These are phyloP conservation scores for Solanum chiquidenum DNA, from an alignment of 257 asterid species.

Conservation along the genomic window DNA sequence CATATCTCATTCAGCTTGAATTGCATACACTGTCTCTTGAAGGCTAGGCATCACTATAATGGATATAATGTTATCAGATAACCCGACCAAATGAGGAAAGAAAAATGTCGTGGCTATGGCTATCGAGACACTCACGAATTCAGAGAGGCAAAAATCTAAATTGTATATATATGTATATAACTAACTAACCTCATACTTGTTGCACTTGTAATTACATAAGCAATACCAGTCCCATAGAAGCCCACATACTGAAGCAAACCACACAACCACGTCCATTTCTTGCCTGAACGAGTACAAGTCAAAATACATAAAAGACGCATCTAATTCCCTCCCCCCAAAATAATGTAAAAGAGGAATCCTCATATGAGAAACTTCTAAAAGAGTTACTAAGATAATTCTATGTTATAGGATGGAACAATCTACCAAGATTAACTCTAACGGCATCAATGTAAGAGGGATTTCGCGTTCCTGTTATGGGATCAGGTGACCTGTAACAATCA, in stretches of 20 bases:
- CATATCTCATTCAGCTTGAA: not conserved
- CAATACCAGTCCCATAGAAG: slow-evolving; percentile 13
- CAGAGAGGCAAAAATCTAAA: not conserved
- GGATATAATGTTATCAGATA: not conserved
- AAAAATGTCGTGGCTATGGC: not conserved
- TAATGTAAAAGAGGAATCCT: not conserved
- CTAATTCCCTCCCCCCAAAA: not conserved
- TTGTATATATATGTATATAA: not conserved
- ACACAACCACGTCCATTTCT: slow-evolving; percentile 17
- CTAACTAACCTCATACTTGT: slow-evolving; percentile 30
- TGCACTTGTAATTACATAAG: slow-evolving; percentile 17
- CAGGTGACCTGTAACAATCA: slow-evolving; percentile 44
- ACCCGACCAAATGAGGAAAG: not conserved
- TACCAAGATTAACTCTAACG: slow-evolving; percentile 30
- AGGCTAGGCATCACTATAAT: not conserved
- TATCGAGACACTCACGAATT: not conserved
- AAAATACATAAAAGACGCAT: not conserved
- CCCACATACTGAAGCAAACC: slow-evolving; percentile 15
- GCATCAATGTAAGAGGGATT: slow-evolving; percentile 59
- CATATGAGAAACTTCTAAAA: not conserved
- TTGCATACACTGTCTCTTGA: not conserved
- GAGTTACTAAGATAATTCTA: not conserved
- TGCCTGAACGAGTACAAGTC: slow-evolving; percentile 10
- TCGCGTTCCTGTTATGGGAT: slow-evolving; percentile 22
- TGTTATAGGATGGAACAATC: not conserved